Evolutionary conservation across 768 basidiomycete genomes (phyloP), one percentile per base, ranked within the genome.

Genomic region (Pleurotus tuber-regium): DNA sequence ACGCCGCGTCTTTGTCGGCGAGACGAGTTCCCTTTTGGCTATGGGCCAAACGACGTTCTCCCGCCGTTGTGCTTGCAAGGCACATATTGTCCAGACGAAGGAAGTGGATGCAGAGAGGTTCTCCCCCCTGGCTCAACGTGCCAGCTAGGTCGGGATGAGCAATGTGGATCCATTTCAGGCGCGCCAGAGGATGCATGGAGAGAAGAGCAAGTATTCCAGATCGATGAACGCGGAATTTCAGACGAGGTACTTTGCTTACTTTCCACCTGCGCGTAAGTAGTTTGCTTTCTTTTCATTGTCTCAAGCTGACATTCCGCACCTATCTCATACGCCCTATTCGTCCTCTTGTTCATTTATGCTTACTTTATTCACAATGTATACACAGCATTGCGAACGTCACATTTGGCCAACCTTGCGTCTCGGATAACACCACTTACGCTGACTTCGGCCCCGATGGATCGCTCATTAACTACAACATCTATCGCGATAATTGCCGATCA

Each of bases 41-140:
- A 70, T 60, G 61, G 54, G 4, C 31, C 60, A 2, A 58, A 59
- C 3, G 67, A 70, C 8, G 49, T 57, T 1, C 61, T 84, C 7
- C 86, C 85, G 1, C 76, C 80, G 0, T 63, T 80, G 28, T 89
- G 86, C 57, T 59, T 67, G 1, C 42, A 52, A 12, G 82, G 76
- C 6, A 63, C 68, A n/a, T 87, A 83, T 66, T 87, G 85, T 57
- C 84, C 84, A 1, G 86, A 89, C 57, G 82, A 86, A 59, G 83
- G 80, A 10, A 76, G 77, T 56, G 76, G 74, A 2, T 89, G 86
- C 62, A 59, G 68, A 28, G 56, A 62, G 4, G 64, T 78, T 39
- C 62, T 72, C 0, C 51, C 61, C 1, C 63, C 75, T 2, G 84
- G 83, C 0, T 66, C 61, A 5, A 28, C 67, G 0, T 87, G 86